Conservation (phyloP, 2,329 filamentous ascomycete species). For the Myriosclerotinia duriaeana region DNA sequence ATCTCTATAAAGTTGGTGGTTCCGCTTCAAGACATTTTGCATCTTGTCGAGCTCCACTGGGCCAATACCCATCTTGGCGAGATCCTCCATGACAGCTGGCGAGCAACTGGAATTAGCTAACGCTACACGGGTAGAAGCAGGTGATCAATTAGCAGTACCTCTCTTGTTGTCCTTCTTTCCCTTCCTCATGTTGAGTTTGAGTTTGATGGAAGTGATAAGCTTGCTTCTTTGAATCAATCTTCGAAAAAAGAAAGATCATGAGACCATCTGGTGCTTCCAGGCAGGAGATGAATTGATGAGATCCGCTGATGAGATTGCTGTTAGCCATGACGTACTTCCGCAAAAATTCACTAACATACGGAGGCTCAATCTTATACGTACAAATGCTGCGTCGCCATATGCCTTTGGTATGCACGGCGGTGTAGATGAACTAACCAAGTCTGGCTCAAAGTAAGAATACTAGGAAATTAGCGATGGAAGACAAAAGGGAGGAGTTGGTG, state of each 20-base stretch:
- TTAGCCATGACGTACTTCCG: neutral
- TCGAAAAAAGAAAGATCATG: neutral
- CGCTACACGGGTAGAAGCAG: slow-evolving; percentile 42
- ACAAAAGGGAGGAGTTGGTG: neutral
- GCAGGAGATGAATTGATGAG: neutral
- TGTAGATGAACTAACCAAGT: too few species aligned
- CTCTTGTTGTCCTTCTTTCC: slow-evolving; percentile 85
- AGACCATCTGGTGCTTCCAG: neutral
- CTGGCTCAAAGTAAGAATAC: neutral
- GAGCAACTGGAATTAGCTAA: slow-evolving; percentile 76
- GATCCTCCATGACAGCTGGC: slow-evolving; percentile 88
- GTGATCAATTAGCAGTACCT: slow-evolving; percentile 42
- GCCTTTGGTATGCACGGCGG: neutral
- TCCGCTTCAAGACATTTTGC: too few species aligned
- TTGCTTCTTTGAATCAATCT: neutral
- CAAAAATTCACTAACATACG: neutral
- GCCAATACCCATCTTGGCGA: slow-evolving; percentile 78
- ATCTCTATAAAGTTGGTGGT: too few species aligned
- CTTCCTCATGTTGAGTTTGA: slow-evolving; percentile 67
- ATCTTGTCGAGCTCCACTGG: slow-evolving; percentile 44
- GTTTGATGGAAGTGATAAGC: slow-evolving; percentile 38
- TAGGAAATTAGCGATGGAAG: neutral
- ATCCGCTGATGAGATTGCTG: neutral
- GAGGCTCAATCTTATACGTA: neutral
- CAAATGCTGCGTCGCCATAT: neutral